phyloP scores from a whole-genome alignment of 805 yeast genomes.

The Lachancea nothofagi region DNA sequence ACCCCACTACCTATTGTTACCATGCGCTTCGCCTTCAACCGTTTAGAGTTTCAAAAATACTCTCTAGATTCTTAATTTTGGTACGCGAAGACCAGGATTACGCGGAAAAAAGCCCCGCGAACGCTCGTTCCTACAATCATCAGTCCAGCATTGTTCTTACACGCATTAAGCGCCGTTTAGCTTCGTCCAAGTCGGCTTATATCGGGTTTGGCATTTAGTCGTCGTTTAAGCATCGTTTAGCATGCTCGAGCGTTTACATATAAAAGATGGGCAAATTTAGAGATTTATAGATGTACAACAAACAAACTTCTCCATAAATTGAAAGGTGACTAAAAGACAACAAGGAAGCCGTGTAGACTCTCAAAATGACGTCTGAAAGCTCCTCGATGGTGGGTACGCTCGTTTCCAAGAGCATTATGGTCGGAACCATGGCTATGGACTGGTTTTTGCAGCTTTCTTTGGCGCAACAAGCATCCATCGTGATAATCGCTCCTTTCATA shows the following conservation, averaged over 20 bases:
- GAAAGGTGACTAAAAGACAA: background rate
- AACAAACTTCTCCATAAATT: background rate
- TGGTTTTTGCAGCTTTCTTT: conserved; percentile 33
- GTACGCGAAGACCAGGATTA: no score
- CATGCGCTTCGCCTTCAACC: no score
- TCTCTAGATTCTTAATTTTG: no score
- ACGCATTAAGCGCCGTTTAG: background rate
- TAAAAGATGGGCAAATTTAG: background rate
- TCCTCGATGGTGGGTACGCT: conserved; percentile 9
- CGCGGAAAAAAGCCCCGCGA: no score
- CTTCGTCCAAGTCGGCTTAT: background rate
- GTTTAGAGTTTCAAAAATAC: no score
- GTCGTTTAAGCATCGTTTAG: conserved; percentile 6
- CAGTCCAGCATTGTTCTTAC: conserved; percentile 2
- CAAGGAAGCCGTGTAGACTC: background rate
- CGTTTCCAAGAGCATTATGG: conserved; percentile 17
- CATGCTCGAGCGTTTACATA: conserved; percentile 3
- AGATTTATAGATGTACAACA: background rate
- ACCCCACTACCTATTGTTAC: no score
- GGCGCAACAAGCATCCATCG: conserved; percentile 34
- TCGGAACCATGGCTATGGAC: conserved; percentile 15
- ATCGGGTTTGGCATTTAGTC: conserved; percentile 2
- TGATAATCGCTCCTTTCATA: conserved; percentile 47
- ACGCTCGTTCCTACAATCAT: no score
- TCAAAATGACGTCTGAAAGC: conserved; percentile 5